Percentiles rank a stretch among this genome's conserved stretches.
phyloP scores from a whole-genome alignment of 2,329 filamentous ascomycete species.

The Diaporthe sp. region DNA sequence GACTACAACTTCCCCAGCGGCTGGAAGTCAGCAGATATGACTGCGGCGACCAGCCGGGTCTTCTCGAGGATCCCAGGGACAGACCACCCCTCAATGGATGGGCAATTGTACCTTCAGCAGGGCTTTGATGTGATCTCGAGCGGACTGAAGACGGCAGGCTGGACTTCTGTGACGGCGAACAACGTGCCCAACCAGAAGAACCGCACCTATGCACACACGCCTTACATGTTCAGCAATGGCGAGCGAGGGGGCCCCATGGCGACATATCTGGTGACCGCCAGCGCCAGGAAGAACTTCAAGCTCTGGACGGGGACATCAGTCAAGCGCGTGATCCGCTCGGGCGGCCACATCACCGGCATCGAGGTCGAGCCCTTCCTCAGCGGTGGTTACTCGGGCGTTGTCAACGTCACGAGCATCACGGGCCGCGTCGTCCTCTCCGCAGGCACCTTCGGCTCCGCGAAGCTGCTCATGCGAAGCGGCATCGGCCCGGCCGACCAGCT shows the following conservation, averaged over 20 bases:
- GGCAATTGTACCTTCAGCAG: constrained; percentile 75
- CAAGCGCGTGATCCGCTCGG: constrained; percentile 74
- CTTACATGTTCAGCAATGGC: constrained; percentile 76
- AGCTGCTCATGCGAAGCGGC: constrained; percentile 76
- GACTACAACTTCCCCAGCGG: constrained; percentile 79
- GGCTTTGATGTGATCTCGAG: constrained; percentile 73
- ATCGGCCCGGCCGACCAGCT: constrained; percentile 76
- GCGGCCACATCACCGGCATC: constrained; percentile 74
- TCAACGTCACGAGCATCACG: constrained; percentile 70
- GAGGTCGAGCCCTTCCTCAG: constrained; percentile 70
- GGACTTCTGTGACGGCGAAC: constrained; percentile 71
- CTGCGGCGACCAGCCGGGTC: constrained; percentile 69
- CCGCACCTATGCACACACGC: constrained; percentile 72
- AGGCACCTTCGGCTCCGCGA: constrained; percentile 78
- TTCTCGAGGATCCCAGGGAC: constrained; percentile 81
- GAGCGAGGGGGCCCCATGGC: constrained; percentile 78
- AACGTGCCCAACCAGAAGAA: constrained; percentile 73
- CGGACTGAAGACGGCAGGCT: constrained; percentile 72
- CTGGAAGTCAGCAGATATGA: constrained; percentile 77
- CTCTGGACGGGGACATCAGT: constrained; percentile 77
- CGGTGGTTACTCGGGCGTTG: constrained; percentile 69
- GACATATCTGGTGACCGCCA: constrained; percentile 77
- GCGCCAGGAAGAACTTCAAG: constrained; percentile 73
- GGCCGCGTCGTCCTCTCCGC: constrained; percentile 78
- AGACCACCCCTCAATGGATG: constrained; percentile 74